phyloP scores from a whole-genome alignment of 2,329 filamentous ascomycete species.

The Plectosphaerella cucumerina region DNA sequence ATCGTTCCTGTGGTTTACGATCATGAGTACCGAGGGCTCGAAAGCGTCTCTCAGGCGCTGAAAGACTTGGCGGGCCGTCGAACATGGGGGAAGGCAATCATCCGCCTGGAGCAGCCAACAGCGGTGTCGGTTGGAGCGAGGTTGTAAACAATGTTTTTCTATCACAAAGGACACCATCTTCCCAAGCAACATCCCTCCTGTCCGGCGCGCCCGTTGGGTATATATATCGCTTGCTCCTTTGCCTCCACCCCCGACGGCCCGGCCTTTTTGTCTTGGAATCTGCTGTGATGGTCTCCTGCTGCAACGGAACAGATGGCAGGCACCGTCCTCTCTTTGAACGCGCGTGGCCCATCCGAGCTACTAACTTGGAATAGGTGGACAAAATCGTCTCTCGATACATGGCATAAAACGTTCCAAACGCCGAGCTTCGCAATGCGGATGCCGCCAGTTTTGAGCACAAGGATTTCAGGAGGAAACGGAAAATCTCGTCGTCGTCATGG shows the following conservation, averaged over 20 bases:
- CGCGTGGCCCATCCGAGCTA: too few relatives aligned
- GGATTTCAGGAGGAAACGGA: slow-evolving; percentile 3
- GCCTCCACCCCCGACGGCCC: too few relatives aligned
- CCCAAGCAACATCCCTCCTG: background rate
- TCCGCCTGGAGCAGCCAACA: slow-evolving; percentile 30
- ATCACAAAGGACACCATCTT: background rate
- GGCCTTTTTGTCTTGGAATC: too few relatives aligned
- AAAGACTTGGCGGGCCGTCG: slow-evolving; percentile 44
- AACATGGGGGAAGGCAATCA: slow-evolving; percentile 52
- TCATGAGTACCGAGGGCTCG: slow-evolving; percentile 42
- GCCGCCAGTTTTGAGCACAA: slow-evolving; percentile 5
- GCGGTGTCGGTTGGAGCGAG: background rate
- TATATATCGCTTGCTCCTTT: background rate
- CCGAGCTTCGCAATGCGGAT: slow-evolving; percentile 17
- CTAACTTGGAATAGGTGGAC: too few relatives aligned
- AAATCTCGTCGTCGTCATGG: slow-evolving; percentile 5
- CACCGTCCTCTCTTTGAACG: too few relatives aligned
- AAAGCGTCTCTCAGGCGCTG: slow-evolving; percentile 44
- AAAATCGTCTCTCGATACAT: background rate
- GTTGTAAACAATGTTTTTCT: background rate
- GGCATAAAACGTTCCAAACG: slow-evolving; percentile 8
- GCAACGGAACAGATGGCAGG: too few relatives aligned
- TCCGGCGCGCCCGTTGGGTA: background rate
- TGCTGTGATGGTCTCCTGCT: too few relatives aligned
- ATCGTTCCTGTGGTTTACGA: slow-evolving; percentile 49